Evolutionary conservation across 2,329 filamentous ascomycete genomes (phyloP).

Genomic region (Aaosphaeria pasadenensis): DNA sequence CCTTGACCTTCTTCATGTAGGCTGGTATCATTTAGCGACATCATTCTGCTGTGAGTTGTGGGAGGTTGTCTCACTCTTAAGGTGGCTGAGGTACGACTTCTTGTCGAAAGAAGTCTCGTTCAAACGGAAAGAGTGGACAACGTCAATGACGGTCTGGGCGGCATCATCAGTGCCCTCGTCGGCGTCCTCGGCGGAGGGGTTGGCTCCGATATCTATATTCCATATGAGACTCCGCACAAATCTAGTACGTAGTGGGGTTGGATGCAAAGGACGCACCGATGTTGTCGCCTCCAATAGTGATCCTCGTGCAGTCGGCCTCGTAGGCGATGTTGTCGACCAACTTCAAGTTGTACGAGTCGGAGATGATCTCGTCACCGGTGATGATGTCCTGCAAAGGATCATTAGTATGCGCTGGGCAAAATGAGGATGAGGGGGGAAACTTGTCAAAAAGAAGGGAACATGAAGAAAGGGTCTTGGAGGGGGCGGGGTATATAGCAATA

Average conservation of each 20-base stretch:
- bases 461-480: constrained; percentile 11
- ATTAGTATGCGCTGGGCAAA: too few relatives aligned
- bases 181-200: constrained; percentile 90
- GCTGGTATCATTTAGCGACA: constrained; percentile 45
- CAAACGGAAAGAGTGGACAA: constrained; percentile 89
- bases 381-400: constrained; percentile 69
- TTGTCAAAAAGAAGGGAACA: neutral
- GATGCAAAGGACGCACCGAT: constrained; percentile 56
- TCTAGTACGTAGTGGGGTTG: neutral
- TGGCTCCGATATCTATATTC: constrained; percentile 79
- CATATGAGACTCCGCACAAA: too few relatives aligned
- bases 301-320: constrained; percentile 90
- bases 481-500: constrained; percentile 25
- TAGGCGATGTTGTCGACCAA: constrained; percentile 76
- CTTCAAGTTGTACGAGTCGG: constrained; percentile 86
- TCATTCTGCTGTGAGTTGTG: neutral
- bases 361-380: constrained; percentile 92
- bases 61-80: constrained; percentile 65
- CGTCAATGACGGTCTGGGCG: constrained; percentile 79
- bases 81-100: constrained; percentile 77
- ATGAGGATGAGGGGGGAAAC: too few relatives aligned
- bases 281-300: constrained; percentile 70
- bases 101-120: constrained; percentile 78
- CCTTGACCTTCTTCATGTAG: constrained; percentile 91
- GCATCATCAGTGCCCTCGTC: constrained; percentile 72